Evolutionary conservation across 2,329 filamentous ascomycete species (phyloP).

Genomic region (Fusarium subtropicale): DNA sequence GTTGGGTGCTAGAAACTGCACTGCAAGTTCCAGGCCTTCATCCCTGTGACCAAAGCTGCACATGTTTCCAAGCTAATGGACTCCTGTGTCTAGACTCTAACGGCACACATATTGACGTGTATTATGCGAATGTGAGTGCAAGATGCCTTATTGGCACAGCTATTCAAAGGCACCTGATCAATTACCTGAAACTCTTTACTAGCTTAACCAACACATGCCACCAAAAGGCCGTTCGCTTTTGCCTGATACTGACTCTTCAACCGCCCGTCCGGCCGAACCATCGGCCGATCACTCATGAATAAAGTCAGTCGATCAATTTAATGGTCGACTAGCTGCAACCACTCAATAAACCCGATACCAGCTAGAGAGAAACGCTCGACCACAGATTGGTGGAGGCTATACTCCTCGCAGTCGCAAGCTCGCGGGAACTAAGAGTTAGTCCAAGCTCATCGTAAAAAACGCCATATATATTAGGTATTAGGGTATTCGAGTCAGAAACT

Average conservation of each 20-base stretch:
- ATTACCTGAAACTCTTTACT: background rate
- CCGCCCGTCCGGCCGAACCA: slow-evolving; percentile 15
- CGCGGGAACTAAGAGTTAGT: slow-evolving; percentile 38
- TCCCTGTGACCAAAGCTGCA: background rate
- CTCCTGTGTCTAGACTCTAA: background rate
- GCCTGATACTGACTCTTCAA: background rate
- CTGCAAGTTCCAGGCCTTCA: background rate
- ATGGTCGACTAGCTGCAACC: slow-evolving; percentile 20
- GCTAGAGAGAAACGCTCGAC: background rate
- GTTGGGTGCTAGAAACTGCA: slow-evolving; percentile 3
- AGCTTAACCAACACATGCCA: background rate
- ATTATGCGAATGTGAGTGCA: slow-evolving; percentile 23
- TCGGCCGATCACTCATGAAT: slow-evolving; percentile 19
- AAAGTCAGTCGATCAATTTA: slow-evolving; percentile 1
- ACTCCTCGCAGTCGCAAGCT: slow-evolving; percentile 1
- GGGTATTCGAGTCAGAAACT: slow-evolving; percentile 1
- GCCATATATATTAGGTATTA: no score
- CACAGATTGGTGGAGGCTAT: slow-evolving; percentile 21
- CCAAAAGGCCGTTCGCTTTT: background rate
- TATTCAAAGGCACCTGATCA: background rate
- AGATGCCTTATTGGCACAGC: background rate
- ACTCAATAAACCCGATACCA: slow-evolving; percentile 12
- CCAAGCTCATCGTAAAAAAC: background rate
- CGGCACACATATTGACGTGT: slow-evolving; percentile 6
- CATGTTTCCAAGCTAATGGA: background rate